These are phyloP conservation scores for Boechera stricta DNA, from an alignment of 345 rosid genomes.

Conservation along the genomic window DNA sequence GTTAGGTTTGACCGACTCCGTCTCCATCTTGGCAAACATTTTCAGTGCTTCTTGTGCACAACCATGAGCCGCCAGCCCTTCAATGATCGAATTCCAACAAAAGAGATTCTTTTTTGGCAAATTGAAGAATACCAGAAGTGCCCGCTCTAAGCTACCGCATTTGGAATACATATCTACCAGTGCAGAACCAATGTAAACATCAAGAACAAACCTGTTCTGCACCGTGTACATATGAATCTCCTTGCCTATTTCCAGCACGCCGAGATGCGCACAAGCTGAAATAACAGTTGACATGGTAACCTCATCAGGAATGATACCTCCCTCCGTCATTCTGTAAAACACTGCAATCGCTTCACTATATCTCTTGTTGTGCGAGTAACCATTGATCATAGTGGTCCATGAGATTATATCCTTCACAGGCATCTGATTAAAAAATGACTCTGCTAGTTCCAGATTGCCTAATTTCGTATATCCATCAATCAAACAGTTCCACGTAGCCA, in stretches of 20 bases:
- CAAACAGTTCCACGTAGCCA: conserved; percentile 70
- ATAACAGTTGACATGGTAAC: conserved; percentile 73
- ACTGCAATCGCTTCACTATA: conserved; percentile 62
- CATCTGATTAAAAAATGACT: conserved; percentile 65
- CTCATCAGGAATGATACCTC: conserved; percentile 63
- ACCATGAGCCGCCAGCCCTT: conserved; percentile 81
- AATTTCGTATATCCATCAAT: conserved; percentile 70
- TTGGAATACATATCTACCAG: conserved; percentile 87
- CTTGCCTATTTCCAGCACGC: conserved; percentile 67
- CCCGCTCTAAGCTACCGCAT: conserved; percentile 69
- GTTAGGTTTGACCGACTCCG: conserved; percentile 60
- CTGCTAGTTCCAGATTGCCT: conserved; percentile 57
- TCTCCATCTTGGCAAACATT: conserved; percentile 70
- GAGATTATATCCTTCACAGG: conserved; percentile 64
- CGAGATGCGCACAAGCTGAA: conserved; percentile 88
- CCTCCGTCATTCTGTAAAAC: conserved; percentile 60
- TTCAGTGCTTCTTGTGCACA: conserved; percentile 60
- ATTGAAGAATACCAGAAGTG: conserved; percentile 73
- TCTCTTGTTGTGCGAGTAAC: conserved; percentile 65
- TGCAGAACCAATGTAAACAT: conserved; percentile 83
- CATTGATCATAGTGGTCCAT: conserved; percentile 84
- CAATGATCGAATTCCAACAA: conserved; percentile 87
- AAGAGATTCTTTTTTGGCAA: conserved; percentile 68
- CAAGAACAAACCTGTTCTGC: conserved; percentile 60
- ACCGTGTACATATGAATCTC: conserved; percentile 65